phyloP scores from a whole-genome alignment of 306 rosid species.

The Prunus persica region Prunus_persica_NCBIv2 NC_034011.1:25637501-25638000 shows the following conservation, averaged over 20 bases:
- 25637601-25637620: constrained; percentile 37
- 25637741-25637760: no score
- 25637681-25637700: constrained; percentile 24
- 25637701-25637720: neutral
- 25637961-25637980: neutral
- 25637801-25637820: constrained; percentile 40
- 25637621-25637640: constrained; percentile 36
- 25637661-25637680: constrained; percentile 36
- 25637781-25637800: constrained; percentile 37
- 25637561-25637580: constrained; percentile 19
- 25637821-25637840: constrained; percentile 40
- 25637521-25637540: neutral
- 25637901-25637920: constrained; percentile 26
- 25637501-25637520: neutral
- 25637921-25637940: neutral
- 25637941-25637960: neutral
- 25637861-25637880: constrained; percentile 41
- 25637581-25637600: constrained; percentile 44
- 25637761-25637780: neutral
- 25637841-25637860: constrained; percentile 39
- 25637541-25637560: neutral
- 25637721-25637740: neutral
- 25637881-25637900: constrained; percentile 27
- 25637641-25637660: constrained; percentile 30
- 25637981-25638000: no score